These are phyloP conservation scores for Xylaria longipes DNA, from an alignment of 495 filamentous ascomycete genomes.

Conservation along the genomic window DNA sequence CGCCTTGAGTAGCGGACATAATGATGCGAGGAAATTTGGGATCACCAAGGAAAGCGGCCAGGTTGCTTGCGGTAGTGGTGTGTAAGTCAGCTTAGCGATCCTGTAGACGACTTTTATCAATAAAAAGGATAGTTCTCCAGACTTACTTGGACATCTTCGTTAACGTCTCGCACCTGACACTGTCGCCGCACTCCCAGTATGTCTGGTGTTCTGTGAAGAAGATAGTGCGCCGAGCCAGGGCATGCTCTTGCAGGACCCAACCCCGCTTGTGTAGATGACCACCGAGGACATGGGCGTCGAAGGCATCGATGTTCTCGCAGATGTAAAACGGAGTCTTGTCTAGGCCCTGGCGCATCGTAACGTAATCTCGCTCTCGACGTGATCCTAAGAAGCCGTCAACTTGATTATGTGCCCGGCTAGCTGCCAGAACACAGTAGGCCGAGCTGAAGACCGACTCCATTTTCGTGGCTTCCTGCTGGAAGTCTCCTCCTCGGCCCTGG, in stretches of 20 bases:
- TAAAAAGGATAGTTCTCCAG: too few relatives aligned
- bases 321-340: slow-evolving; percentile 26
- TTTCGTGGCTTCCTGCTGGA: slow-evolving; percentile 28
- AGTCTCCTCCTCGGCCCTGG: slow-evolving; percentile 36
- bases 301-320: slow-evolving; percentile 20
- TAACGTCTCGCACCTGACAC: slow-evolving; percentile 34
- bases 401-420: too few relatives aligned
- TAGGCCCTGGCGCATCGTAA: too few relatives aligned
- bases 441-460: slow-evolving; percentile 37
- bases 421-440: slow-evolving; percentile 25
- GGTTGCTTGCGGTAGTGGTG: slow-evolving; percentile 16
- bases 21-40: slow-evolving; percentile 31
- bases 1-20: too few relatives aligned
- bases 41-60: slow-evolving; percentile 28
- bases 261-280: too few relatives aligned
- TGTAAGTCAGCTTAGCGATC: too few relatives aligned
- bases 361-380: too few relatives aligned
- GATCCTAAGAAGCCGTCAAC: too few relatives aligned
- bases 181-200: slow-evolving; percentile 45
- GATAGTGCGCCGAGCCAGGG: slow-evolving; percentile 42
- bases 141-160: slow-evolving; percentile 19
- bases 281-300: too few relatives aligned
- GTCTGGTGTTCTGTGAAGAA: slow-evolving; percentile 41
- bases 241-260: slow-evolving; percentile 36
- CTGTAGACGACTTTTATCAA: too few relatives aligned